Conservation (phyloP, 163 green algal species). For the Chlorella variabilis region DNA sequence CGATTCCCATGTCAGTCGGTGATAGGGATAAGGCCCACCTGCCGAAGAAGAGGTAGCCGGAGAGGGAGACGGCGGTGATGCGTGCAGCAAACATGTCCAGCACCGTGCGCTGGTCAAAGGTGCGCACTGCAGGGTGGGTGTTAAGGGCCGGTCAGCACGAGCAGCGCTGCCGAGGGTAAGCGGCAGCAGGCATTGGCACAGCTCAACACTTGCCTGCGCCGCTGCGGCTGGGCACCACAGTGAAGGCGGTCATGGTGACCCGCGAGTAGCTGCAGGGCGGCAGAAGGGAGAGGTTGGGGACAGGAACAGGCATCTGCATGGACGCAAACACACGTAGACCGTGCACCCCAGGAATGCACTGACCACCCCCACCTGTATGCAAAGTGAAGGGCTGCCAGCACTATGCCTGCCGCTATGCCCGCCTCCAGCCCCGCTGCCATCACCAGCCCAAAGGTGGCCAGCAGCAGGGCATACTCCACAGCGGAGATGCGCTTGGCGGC, state of each 20-base stretch:
- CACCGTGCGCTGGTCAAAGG: conserved; percentile 56
- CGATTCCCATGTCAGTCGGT: too few species aligned
- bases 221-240: conserved; percentile 45
- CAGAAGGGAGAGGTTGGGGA: too few species aligned
- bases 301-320: too few species aligned
- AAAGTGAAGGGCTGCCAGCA: conserved; percentile 68
- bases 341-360: too few species aligned
- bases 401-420: conserved; percentile 64
- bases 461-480: conserved; percentile 87
- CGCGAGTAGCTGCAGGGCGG: conserved; percentile 66
- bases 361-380: conserved; percentile 34
- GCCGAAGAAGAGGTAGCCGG: conserved; percentile 89
- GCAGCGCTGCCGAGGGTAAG: too few species aligned
- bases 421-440: conserved; percentile 70
- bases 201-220: conserved; percentile 40
- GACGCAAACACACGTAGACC: too few species aligned
- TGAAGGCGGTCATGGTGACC: conserved; percentile 53
- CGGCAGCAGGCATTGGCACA: too few species aligned
- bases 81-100: conserved; percentile 66
- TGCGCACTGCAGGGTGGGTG: conserved; percentile 39
- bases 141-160: too few species aligned
- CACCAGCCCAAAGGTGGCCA: conserved; percentile 73
- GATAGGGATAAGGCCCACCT: too few species aligned
- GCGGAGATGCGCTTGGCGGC: conserved; percentile 30
- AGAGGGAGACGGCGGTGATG: conserved; percentile 64